phyloP scores from a whole-genome alignment of 176 grass and related monocot genomes.

The Triticum monococcum region DNA sequence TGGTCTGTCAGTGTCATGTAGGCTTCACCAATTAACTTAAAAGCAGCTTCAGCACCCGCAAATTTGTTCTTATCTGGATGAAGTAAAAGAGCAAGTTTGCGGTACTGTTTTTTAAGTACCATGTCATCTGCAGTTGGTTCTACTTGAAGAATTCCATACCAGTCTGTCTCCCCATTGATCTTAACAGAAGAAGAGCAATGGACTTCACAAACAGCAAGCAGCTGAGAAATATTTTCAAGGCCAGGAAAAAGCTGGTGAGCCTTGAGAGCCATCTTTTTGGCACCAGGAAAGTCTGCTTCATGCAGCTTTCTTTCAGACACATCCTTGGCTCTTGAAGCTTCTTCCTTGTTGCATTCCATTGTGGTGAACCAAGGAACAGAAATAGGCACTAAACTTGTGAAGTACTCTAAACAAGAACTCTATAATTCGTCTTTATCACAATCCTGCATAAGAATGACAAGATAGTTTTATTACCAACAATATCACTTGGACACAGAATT shows the following conservation, averaged over 20 bases:
- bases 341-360: conserved; percentile 92
- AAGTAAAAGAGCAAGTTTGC: conserved; percentile 71
- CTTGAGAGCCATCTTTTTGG: conserved; percentile 63
- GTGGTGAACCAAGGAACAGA: conserved; percentile 6
- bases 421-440: conserved; percentile 15
- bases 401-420: background rate
- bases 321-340: conserved; percentile 64
- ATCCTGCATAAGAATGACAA: conserved; percentile 23
- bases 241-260: conserved; percentile 61
- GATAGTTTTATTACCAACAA: conserved; percentile 13
- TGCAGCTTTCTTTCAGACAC: conserved; percentile 56
- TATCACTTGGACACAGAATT: conserved; percentile 1
- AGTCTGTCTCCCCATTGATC: conserved; percentile 70
- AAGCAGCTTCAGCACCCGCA: conserved; percentile 71
- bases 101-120: conserved; percentile 74
- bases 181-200: conserved; percentile 55
- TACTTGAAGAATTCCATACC: conserved; percentile 82
- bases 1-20: conserved; percentile 52
- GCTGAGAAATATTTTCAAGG: conserved; percentile 72
- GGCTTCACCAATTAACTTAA: conserved; percentile 82
- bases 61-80: conserved; percentile 92
- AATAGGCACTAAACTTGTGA: background rate
- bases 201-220: conserved; percentile 77
- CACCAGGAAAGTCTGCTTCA: conserved; percentile 54
- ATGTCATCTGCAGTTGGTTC: conserved; percentile 55